Base-by-base conservation (phyloP, 352 stramenopile genomes). In the Plasmopara muralis region DNA sequence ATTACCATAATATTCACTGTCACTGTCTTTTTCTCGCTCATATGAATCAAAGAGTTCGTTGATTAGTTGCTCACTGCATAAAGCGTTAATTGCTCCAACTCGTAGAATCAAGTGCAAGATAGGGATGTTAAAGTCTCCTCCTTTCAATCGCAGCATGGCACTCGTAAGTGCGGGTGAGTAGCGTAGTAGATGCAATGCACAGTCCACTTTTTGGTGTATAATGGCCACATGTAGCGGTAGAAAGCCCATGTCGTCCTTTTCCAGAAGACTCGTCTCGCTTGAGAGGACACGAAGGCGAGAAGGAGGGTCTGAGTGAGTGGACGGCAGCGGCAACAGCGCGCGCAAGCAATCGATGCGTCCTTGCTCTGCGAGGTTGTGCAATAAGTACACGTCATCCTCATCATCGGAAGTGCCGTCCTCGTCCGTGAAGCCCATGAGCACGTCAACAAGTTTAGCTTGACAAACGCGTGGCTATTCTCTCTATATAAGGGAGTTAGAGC, bases 201-300 rank as follows among this genome's bases (percentile, higher is more conserved):
- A 78, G 14, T 68, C 68, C 5, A 52, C 33, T 34, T 57, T 69
- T 50, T 85, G 69, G 55, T 92, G 62, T 45, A 92, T 73, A 16
- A 83, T 40, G 13, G 77, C 81, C 33, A 89, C 60, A 46, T 94
- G 83, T 14, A 96, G 52, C 7, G 86, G 80, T 34, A 92, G 70
- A 45, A 85, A 90, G 16, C 83, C 83, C 72, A 86, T 87, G 44
- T 89, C 74, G 59, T 95, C 85, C 50, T 86, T 87, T 46, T 92
- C 81, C 18, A 87, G 65, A 31, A 92, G 64, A 53, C 47, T 61
- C 37, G 70, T 70, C 59, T 90, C 79, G 15, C 52, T 60, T 9
- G 68, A 69, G 33, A 88, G 61, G 42, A 84, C 64, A 14, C 62
- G 57, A 50, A 77, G 62, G 16, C 57, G 57, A 16, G 34, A 48